These are phyloP conservation scores for Lavandula angustifolia DNA, from an alignment of 257 asterid genomes.

Conservation along the genomic window DNA sequence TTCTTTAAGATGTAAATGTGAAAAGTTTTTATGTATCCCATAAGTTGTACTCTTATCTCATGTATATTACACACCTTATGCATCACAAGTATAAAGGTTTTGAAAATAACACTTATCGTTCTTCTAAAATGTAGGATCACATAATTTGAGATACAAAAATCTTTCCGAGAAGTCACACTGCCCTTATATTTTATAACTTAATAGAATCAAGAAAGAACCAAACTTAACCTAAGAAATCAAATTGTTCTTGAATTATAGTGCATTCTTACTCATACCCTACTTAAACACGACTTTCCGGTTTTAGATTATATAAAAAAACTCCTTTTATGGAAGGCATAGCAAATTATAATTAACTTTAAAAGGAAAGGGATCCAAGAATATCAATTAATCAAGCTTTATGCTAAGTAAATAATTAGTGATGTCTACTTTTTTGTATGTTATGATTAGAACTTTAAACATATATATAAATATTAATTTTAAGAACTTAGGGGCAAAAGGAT, in stretches of 20 bases:
- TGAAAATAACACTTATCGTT: too few relatives aligned
- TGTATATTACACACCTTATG: too few relatives aligned
- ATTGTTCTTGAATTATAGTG: constrained; percentile 17
- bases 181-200: too few relatives aligned
- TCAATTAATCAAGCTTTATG: constrained; percentile 35
- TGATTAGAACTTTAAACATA: constrained; percentile 37
- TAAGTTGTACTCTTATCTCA: too few relatives aligned
- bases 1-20: too few relatives aligned
- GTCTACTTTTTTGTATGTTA: constrained; percentile 38
- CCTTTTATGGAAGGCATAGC: constrained; percentile 32
- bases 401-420: constrained; percentile 32
- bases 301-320: constrained; percentile 14
- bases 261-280: constrained; percentile 27
- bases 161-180: too few relatives aligned
- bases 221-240: neutral
- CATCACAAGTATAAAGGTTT: too few relatives aligned
- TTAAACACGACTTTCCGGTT: constrained; percentile 28
- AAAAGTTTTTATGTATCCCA: too few relatives aligned
- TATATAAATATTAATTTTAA: constrained; percentile 16
- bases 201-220: neutral
- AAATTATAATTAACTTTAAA: constrained; percentile 22
- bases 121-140: too few relatives aligned
- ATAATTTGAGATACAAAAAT: too few relatives aligned
- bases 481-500: constrained; percentile 32
- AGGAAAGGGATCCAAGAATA: constrained; percentile 41